Base-by-base conservation (phyloP, 345 rosid genomes). In the Triadica sebifera region DNA sequence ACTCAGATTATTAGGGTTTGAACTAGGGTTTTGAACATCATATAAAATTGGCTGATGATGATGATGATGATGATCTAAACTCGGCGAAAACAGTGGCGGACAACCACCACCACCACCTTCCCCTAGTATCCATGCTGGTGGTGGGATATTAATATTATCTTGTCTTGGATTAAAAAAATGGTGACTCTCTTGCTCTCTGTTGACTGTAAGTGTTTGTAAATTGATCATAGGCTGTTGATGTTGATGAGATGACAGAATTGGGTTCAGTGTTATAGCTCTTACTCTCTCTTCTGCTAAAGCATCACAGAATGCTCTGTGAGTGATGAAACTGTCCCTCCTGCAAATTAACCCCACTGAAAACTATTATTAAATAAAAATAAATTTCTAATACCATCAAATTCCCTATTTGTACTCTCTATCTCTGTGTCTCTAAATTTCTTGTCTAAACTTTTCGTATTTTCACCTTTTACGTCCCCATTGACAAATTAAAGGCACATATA, bases 271-370 rank as follows among this genome's bases (percentile, higher is more conserved):
- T 12, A 64, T 78, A 12, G 83, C 65, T 74, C 83, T 83, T 20
- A 73, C 86, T 53, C 74, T 81, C 63, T 88, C 92, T 50, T 86
- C 85, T 2, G 87, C 82, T 56, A 86, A 77, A 62, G 87, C 84
- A 51, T 88, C 90, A 62, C 92, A 88, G 78, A 88, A 88, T 12
- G 92, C 92, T 71, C 90, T 82, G 72, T 88, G 92, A 6, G 92
- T 88, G 81, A 84, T 81, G 81, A 86, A 88, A 80, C 92, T 88
- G 81, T 88, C 92, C 81, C 90, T 86, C 80, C 92, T 88, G 84
- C 47, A 73, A 55, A 45, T 29, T 29, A 29, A 38, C 12, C 60
- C 66, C 74, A 69, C 8, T 13, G 0, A 57, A 57, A 22, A 55
- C 3, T 16, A 55, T 16, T 59, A 64, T n/a, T 60, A 74, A 15